Base-by-base conservation (phyloP, 163 green algal species). In the Botryococcus braunii region DNA sequence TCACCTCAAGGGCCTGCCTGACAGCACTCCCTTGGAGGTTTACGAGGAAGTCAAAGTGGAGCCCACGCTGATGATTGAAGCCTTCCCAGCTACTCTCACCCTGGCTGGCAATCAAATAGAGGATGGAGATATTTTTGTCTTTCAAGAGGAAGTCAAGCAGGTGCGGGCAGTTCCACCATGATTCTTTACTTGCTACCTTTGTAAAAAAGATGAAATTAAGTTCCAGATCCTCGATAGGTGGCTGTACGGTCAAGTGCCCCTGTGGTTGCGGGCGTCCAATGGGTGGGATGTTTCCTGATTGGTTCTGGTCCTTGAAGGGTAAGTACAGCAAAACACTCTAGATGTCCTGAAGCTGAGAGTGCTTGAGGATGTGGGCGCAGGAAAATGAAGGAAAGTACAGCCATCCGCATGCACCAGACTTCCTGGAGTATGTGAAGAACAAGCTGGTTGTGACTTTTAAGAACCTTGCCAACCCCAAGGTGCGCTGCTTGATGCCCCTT, bases 21-120 rank as follows among this genome's bases (percentile, higher is more conserved):
- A 69, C 11, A 68, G 68, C 29, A 67, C 74, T 4, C 49, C 83
- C 0, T 55, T 95, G 66, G 36, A 82, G 59, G 59, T 65, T 5
- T 95, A 76, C 41, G 92, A 98, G 83, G 92, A 98, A 79, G 79
- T 98, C 48, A 96, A 96, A 76, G 92, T 82, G 67, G 84, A 95
- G 48, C 91, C 92, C 1, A 74, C 48, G 2, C 79, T 97, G 39
- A 93, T 96, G 84, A 81, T 89, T 25, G 78, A 91, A 7, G 7
- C 21, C 5, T 58, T 94, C 23, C 21, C 67, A 7, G 48, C 58
- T 1, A 48, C 39, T 5, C 27, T 38, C 34, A 71, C 38, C 27
- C 69, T 89, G 21, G 43, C 49, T 5, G 38, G 66, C 17, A n/a
- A 47, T 3, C 75, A 89, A 76, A 76, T 96, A 29, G 78, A 94